Conservation (phyloP, 169 alveolate genomes). For the Cryptosporidium parvum region DNA sequence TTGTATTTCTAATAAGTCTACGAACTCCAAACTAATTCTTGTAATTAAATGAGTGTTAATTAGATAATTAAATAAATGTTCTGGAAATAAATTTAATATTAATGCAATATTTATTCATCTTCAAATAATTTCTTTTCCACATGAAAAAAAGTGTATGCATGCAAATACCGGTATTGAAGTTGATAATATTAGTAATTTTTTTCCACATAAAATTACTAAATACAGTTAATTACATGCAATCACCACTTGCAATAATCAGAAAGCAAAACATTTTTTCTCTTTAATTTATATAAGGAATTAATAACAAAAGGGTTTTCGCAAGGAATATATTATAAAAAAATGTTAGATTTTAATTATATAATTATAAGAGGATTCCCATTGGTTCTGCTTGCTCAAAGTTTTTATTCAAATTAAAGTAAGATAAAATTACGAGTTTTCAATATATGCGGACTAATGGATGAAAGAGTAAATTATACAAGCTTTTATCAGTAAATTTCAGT, state of each 20-base stretch:
- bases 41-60: neutral
- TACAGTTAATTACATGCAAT: constrained; percentile 7
- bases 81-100: neutral
- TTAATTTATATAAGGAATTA: too few species aligned
- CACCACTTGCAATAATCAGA: neutral
- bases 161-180: neutral
- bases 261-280: neutral
- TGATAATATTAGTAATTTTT: neutral
- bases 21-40: neutral
- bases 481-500: too few species aligned
- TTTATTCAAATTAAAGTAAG: too few species aligned
- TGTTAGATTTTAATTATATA: too few species aligned
- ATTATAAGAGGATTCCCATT: too few species aligned
- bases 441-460: too few species aligned
- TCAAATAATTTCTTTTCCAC: neutral
- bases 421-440: too few species aligned
- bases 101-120: neutral
- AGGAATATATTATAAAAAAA: too few species aligned
- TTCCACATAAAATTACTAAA: neutral
- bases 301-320: too few species aligned
- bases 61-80: too few species aligned
- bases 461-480: too few species aligned
- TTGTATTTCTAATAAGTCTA: neutral
- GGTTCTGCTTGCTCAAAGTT: too few species aligned
- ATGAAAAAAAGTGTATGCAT: neutral